Evolutionary conservation across 805 yeast genomes (phyloP), one percentile per base, ranked within the genome.

Genomic region (Yarrowia bubula): DNA sequence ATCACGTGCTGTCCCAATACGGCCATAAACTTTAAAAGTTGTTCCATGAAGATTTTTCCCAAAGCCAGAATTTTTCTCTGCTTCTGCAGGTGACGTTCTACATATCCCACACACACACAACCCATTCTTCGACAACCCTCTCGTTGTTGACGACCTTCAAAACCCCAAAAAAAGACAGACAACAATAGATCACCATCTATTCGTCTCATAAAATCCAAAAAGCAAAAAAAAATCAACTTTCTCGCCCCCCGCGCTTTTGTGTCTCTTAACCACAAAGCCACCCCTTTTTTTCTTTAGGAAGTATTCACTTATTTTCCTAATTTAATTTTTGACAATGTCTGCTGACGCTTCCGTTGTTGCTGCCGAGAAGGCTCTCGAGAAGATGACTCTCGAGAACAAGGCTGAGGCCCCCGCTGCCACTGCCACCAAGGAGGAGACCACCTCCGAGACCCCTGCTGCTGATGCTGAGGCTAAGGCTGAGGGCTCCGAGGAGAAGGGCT

Each of bases 381-480:
- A 74, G 71, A 71, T 74, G 63, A 68, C 75, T 57, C 67, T 74
- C 44, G 71, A 70, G 53, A 70, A 70, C 57, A 64, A 68, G 66
- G 47, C 64, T 15, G 66, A 65, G 32, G 67, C 67, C 48, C 41
- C 61, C 35, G 78, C 74, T n/a, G n/a, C n/a, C 28, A 5, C 28
- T 39, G 74, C 69, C 32, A 37, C 69, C 17, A 41, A 65, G 39
- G 67, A 66, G 48, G 66, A 67, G 42, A 61, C 69, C 61, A 71
- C 77, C 62, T 71, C 77, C 60, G 75, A 78, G 55, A 70, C 75
- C 61, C 11, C 60, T 47, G 79, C 84, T 73, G 78, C 83, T 67
- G 81, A 89, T 66, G 92, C 92, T 81, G 69, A 61, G 41, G 66
- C 60, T 43, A 91, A 92, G 82, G 50, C 66, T 28, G 69, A 65